Base-by-base conservation (phyloP, 2,329 filamentous ascomycete species). In the Phaeoacremonium minimum region DNA sequence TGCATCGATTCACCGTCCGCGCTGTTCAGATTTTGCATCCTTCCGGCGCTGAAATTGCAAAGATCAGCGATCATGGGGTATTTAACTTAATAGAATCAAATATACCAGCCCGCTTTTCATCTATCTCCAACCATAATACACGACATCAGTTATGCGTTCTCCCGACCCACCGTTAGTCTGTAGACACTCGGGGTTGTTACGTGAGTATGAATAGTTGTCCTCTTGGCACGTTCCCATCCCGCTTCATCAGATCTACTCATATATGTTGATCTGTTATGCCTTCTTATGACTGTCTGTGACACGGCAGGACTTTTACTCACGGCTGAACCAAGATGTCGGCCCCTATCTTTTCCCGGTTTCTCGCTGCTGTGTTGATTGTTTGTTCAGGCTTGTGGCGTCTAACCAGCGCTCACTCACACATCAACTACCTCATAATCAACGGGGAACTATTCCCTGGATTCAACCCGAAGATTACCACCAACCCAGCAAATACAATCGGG, bases 371-470 rank as follows among this genome's bases (percentile, higher is more conserved):
- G 22, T 9, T 26, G 9, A 9, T 26, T 26, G 9, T 26, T n/a
- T 26, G 22, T 9, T 26, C 22, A 9, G n/a, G 9, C 9, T n/a
- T 26, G 9, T n/a, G 9, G n/a, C 9, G 22, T n/a, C n/a, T 26
- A n/a, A n/a, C n/a, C 9, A 9, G 22, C n/a, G 22, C 9, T n/a
- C 57, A 60, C 33, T 58, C 57, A 5, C 57, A 55, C 38, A 47
- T 60, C 36, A 35, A 46, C 15, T 52, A 53, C 45, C 46, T 60
- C 36, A 60, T 66, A 34, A 62, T 69, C 34, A 66, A 70, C 42
- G 71, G 71, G 33, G 53, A 52, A 4, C 67, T 60, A 46, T 69
- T 69, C 50, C 46, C 55, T 17, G 67, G 68, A 29, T 71, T 63
- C 50, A 48, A 66, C 31, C 48, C 54, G 4, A 45, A 45, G 6